These are phyloP conservation scores for Colletotrichum nymphaeae DNA, from an alignment of 2,329 filamentous ascomycete species.

Conservation along the genomic window DNA sequence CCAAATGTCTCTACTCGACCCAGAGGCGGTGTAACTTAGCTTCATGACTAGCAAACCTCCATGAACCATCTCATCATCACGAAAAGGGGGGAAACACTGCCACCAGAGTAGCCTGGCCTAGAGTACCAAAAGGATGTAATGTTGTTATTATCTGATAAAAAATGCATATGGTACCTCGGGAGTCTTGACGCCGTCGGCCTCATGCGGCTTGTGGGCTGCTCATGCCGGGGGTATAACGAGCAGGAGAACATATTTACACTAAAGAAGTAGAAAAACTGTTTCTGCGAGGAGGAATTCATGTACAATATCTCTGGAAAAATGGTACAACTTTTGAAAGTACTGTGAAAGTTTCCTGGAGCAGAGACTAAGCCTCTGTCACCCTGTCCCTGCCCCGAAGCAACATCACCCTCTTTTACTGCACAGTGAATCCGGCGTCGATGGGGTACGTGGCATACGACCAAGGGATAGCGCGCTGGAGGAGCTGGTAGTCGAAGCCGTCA, in stretches of 20 bases:
- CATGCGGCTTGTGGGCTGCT: constrained; percentile 20
- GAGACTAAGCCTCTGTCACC: no score
- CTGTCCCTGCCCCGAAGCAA: not conserved
- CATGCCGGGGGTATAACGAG: constrained; percentile 10
- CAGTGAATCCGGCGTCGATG: constrained; percentile 11
- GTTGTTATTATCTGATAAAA: not conserved
- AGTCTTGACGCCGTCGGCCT: constrained; percentile 1
- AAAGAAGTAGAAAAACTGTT: constrained; percentile 13
- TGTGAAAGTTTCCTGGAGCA: not conserved
- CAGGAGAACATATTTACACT: not conserved
- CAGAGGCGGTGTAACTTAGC: not conserved
- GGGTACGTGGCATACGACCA: constrained; percentile 23
- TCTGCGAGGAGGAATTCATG: not conserved
- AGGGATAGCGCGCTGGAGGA: constrained; percentile 26
- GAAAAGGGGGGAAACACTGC: not conserved
- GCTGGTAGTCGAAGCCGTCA: constrained; percentile 39
- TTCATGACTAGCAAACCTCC: not conserved
- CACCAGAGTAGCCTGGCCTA: not conserved
- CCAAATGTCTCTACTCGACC: not conserved
- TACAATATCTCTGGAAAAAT: not conserved
- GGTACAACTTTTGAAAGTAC: not conserved
- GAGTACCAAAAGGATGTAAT: not conserved
- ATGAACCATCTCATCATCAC: not conserved
- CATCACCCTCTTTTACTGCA: not conserved
- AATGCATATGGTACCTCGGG: constrained; percentile 6